These are phyloP conservation scores for Solanum bulbocastanum DNA, from an alignment of 257 asterid species.

Conservation along the genomic window DNA sequence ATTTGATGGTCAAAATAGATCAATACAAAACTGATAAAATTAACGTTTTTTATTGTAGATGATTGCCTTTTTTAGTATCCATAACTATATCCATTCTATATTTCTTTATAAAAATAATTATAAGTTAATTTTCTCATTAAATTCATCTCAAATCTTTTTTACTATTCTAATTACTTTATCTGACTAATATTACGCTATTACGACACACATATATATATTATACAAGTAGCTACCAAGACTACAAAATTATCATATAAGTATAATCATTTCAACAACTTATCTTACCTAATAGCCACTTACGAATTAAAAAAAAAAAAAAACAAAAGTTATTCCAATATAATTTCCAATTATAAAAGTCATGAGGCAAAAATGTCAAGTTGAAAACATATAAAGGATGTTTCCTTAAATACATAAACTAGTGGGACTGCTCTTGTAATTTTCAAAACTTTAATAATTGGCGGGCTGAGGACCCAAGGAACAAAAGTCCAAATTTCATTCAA, in stretches of 20 bases:
- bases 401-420: neutral
- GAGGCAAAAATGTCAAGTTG: neutral
- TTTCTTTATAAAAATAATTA: neutral
- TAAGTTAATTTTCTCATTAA: neutral
- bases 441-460: neutral
- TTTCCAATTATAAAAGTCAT: neutral
- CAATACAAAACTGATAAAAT: neutral
- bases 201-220: no score
- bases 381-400: neutral
- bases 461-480: neutral
- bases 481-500: neutral
- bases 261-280: neutral
- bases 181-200: fast-evolving
- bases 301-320: neutral
- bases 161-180: neutral
- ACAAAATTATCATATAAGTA: neutral
- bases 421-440: neutral
- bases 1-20: neutral
- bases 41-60: no score
- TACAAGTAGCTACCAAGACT: no score
- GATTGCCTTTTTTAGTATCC: neutral
- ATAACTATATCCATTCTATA: no score
- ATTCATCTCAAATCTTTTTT: fast-evolving
- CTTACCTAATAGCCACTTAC: neutral
- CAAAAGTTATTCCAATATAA: neutral